Evolutionary conservation across 78 protist species (phyloP).

Genomic region (slime mould (Dictyostelium discoideum)): DNA sequence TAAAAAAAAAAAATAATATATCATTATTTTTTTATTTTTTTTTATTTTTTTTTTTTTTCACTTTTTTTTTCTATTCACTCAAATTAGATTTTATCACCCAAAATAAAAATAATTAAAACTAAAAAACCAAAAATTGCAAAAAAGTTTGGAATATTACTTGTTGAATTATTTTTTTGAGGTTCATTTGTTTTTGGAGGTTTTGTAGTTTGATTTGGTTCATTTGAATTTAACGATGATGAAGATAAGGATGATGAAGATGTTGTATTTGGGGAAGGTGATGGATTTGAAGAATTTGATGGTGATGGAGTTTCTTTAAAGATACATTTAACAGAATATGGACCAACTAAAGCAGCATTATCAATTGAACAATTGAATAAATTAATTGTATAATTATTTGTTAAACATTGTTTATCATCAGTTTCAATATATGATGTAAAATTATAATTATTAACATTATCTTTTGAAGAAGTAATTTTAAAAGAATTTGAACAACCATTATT

Average conservation of each 20-base stretch:
- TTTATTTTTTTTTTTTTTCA: too few relatives aligned
- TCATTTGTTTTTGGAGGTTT: neutral
- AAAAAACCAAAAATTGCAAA: neutral
- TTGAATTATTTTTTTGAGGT: neutral
- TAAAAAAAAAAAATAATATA: too few relatives aligned
- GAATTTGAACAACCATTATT: neutral
- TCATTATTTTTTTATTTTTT: too few relatives aligned
- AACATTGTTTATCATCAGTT: neutral
- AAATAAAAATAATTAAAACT: neutral
- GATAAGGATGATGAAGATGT: neutral
- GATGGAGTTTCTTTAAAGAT: neutral
- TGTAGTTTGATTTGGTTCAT: neutral
- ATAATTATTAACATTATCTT: neutral
- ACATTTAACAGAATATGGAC: neutral
- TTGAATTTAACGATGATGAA: neutral
- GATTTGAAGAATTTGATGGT: neutral
- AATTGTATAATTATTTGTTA: neutral
- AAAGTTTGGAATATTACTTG: neutral
- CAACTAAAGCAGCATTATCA: neutral
- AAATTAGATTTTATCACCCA: too few relatives aligned
- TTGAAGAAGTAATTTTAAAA: neutral
- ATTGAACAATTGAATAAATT: neutral
- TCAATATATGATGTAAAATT: neutral
- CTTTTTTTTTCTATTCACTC: too few relatives aligned
- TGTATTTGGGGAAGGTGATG: neutral